Evolutionary conservation across 805 yeast species (phyloP).

Genomic region (Saccharomycopsis olivae): DNA sequence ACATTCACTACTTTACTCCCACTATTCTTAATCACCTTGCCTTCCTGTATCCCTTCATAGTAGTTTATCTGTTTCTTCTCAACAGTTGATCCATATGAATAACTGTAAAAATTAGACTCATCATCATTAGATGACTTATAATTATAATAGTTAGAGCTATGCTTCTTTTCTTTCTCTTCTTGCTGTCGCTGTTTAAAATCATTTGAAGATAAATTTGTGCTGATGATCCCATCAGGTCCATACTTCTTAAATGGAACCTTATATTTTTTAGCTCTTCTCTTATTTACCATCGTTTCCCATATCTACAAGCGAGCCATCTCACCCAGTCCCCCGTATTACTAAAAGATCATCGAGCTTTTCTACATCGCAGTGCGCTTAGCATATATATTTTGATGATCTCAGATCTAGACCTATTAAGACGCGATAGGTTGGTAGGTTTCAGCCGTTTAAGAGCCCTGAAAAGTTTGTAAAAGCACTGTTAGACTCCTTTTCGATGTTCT

Average conservation of each 20-base stretch:
- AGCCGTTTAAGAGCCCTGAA: no score
- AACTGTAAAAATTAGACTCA: conserved; percentile 15
- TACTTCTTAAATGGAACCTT: conserved; percentile 74
- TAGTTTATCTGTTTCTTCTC: no score
- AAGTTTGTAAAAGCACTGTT: no score
- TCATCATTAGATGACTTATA: conserved; percentile 10
- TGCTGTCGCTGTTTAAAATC: conserved; percentile 5
- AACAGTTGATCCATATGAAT: conserved; percentile 10
- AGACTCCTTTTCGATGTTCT: no score
- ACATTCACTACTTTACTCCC: not conserved
- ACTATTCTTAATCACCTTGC: not conserved
- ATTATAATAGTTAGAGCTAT: not conserved
- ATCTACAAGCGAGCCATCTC: no score
- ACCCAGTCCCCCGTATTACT: no score
- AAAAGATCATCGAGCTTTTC: no score
- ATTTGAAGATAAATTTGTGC: conserved; percentile 11
- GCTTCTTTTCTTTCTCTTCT: not conserved
- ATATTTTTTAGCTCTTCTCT: conserved; percentile 73
- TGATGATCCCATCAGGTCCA: conserved; percentile 29
- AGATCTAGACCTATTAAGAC: no score
- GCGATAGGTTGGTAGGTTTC: no score
- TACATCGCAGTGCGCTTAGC: no score
- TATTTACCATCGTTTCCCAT: conserved; percentile 84
- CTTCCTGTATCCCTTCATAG: not conserved
- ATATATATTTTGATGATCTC: no score